Percentiles rank a stretch among this genome's conserved stretches.
These are phyloP conservation scores for Eryngium alpinum DNA, from an alignment of 140 eudicot genomes.

Conservation along the genomic window DNA sequence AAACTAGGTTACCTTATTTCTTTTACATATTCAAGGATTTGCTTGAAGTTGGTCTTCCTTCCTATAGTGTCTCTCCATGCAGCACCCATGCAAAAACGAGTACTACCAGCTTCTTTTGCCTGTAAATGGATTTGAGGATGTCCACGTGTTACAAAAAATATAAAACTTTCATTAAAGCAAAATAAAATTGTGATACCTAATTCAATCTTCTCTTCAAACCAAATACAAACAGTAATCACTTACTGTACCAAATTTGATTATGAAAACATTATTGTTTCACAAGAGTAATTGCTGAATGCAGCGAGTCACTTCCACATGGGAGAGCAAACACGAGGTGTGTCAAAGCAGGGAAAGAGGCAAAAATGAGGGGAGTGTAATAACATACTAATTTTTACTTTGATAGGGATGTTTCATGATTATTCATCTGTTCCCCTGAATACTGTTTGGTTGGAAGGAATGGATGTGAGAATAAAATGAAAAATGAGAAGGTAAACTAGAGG, in stretches of 20 bases:
- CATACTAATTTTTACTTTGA: too few species aligned
- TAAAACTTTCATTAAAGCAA: neutral
- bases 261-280: too few species aligned
- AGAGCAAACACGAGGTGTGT: neutral
- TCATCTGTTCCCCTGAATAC: too few species aligned
- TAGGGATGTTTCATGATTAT: too few species aligned
- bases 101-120: constrained; percentile 99
- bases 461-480: too few species aligned
- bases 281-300: neutral
- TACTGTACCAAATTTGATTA: too few species aligned
- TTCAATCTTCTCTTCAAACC: too few species aligned
- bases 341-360: neutral
- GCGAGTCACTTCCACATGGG: neutral
- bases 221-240: too few species aligned
- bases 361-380: too few species aligned
- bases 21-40: constrained; percentile 90
- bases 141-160: neutral
- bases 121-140: constrained; percentile 25
- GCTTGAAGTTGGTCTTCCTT: constrained; percentile 90
- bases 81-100: constrained; percentile 99
- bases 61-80: constrained; percentile 98
- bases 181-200: too few species aligned
- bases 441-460: too few species aligned
- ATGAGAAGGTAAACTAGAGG: too few species aligned
- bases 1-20: constrained; percentile 63